A percentile compares a stretch with the other conserved stretches of the same genome.
phyloP scores from a whole-genome alignment of 495 filamentous ascomycete genomes.

The Hypoxylon subgilvum region DNA sequence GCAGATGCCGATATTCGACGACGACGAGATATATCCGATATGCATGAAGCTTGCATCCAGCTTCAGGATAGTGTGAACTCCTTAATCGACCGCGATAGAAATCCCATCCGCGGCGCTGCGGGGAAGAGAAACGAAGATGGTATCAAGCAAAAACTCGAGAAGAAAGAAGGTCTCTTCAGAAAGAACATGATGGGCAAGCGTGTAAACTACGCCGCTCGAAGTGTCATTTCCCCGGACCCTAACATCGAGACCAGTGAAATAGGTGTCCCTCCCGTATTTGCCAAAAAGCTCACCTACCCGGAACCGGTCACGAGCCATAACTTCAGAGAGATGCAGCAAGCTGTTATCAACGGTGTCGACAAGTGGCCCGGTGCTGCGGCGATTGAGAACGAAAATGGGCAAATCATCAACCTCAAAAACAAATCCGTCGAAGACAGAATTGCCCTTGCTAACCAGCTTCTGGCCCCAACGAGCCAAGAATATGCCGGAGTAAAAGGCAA shows the following conservation, averaged over 20 bases:
- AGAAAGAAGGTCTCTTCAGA: slow-evolving; percentile 97
- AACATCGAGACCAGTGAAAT: slow-evolving; percentile 99
- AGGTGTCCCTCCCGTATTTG: slow-evolving; percentile 95
- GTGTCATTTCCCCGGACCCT: slow-evolving; percentile 97
- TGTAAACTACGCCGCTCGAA: slow-evolving; percentile 97
- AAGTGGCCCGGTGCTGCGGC: slow-evolving; percentile 94
- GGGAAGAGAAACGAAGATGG: slow-evolving; percentile 75
- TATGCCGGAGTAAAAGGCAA: slow-evolving; percentile 83
- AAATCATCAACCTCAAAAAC: slow-evolving; percentile 82
- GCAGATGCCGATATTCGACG: slow-evolving; percentile 20
- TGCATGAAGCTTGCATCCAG: slow-evolving; percentile 68
- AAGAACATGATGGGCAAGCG: slow-evolving; percentile 99
- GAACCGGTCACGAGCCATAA: slow-evolving; percentile 98
- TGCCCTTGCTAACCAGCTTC: slow-evolving; percentile 86
- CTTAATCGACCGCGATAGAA: slow-evolving; percentile 84
- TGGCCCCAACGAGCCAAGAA: slow-evolving; percentile 81
- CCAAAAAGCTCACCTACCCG: slow-evolving; percentile 92
- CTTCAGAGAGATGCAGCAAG: slow-evolving; percentile 90
- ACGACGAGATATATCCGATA: slow-evolving; percentile 48
- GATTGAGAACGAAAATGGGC: slow-evolving; percentile 93
- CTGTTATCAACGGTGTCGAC: slow-evolving; percentile 92
- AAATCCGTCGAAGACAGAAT: slow-evolving; percentile 85
- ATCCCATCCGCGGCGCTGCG: slow-evolving; percentile 75
- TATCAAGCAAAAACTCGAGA: slow-evolving; percentile 97
- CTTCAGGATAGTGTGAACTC: slow-evolving; percentile 91